Evolutionary conservation across 805 yeast genomes (phyloP), one percentile per base, ranked within the genome.

Genomic region (Wickerhamiella shivajii): DNA sequence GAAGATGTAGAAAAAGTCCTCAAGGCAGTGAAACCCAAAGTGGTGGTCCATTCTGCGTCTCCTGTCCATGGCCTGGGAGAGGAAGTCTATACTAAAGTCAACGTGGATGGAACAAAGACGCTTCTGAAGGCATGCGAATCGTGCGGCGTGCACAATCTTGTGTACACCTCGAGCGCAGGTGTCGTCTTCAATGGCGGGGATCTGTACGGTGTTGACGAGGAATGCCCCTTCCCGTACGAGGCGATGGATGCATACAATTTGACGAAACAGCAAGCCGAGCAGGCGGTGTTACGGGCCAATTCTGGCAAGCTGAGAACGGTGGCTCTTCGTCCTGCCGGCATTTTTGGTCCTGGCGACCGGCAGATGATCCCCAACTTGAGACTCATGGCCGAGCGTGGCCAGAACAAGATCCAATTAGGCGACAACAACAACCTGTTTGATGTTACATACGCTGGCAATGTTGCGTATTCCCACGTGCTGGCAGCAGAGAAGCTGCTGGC

Each of bases 361-460:
- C 99, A 90, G 55, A 61, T 90, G 49, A 90, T 90, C 29, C 98
- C 98, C 9, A 93, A 93, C 3, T 63, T 90, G 39, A 71, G 94
- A 50, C 67, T 67, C 11, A 94, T 81, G 27, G 84, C 93, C 3
- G 67, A 67, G 38, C 60, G 70, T 35, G 93, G 93, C 6, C 95
- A 87, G 55, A 77, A 90, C 15, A 78, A 78, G 55, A 81, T 81
- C 56, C 99, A 90, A 58, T 64, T 90, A 31, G 98, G 99, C 44
- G 92, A 83, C 53, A 90, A 90, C 59, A 73, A 79, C 53, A 90
- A 90, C 52, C 58, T 90, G 36, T 90, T 87, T 49, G 99, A 90
- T 54, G 85, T 94, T 80, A 83, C 97, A 0, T 90, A 84, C 51
- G 97, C 77, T n/a, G 97, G 96, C 9, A 90, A 90, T 56, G 97